Conservation (phyloP, 108 stramenopile genomes). For the Nitzschia sp. region DNA sequence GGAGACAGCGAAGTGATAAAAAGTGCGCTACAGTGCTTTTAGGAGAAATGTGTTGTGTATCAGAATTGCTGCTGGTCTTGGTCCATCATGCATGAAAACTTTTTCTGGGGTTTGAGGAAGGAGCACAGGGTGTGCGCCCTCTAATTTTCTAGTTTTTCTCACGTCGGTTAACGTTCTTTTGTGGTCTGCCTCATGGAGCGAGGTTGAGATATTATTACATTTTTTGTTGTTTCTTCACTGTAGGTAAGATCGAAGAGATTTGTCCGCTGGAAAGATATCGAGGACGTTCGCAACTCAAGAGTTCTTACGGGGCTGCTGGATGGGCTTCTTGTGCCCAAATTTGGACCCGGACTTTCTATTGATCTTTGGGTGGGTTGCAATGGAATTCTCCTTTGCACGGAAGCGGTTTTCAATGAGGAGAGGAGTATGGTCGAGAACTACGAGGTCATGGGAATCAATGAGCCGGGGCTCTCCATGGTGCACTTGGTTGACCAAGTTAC, state of each 20-base stretch:
- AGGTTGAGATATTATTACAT: no score
- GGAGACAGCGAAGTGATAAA: no score
- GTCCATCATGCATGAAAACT: no score
- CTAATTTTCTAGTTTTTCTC: background rate
- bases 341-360: constrained; percentile 13
- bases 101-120: background rate
- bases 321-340: constrained; percentile 17
- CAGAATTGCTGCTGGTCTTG: background rate
- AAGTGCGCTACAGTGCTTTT: constrained; percentile 1
- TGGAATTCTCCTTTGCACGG: constrained; percentile 17
- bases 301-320: constrained; percentile 48
- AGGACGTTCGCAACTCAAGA: no score
- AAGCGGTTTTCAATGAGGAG: constrained; percentile 11
- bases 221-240: background rate
- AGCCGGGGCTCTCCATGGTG: constrained; percentile 16
- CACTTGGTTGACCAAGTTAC: constrained; percentile 17
- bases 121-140: background rate
- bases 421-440: constrained; percentile 12
- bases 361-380: constrained; percentile 6
- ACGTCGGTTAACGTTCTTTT: no score
- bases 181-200: no score
- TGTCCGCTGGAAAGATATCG: background rate
- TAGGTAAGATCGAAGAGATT: background rate
- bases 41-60: background rate
- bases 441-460: constrained; percentile 17